Base-by-base conservation (phyloP, 2,329 filamentous ascomycete genomes). In the Cordyceps farinosa region DNA sequence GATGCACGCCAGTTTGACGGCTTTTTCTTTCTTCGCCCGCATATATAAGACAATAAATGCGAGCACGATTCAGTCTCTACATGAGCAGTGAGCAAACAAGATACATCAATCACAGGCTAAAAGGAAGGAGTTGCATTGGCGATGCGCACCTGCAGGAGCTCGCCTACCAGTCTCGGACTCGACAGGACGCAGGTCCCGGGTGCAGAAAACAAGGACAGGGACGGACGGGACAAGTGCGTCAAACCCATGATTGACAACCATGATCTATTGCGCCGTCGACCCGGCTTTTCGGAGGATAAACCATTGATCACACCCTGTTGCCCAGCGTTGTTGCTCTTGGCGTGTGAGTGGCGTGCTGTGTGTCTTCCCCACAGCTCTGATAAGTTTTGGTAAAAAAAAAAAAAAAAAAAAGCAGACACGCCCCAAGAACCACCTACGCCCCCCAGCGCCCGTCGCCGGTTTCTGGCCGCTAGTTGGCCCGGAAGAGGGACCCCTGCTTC, bases 201-300 rank as follows among this genome's bases (percentile, higher is more conserved):
- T 17, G 45, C 38, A 47, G 15, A 34, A 53, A 36, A 36, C 11
- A 52, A 53, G 30, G 17, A 36, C 30, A 53, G 29, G 47, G 27
- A 50, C 47, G 17, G 10, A 5, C 36, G 27, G 51, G 45, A 32
- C 56, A 59, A n/a, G 34, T 13, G 32, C 34, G 27, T n/a, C 27
- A 9, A 42, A 30, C 40, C 27, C 30, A 29, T 32, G 53, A 44
- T 44, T 44, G 22, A 44, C 34, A 44, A 2, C 48, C 47, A 44
- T 42, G 36, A 61, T 61, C 38, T 36, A 44, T 61, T 61, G 11
- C 17, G 57, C n/a, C 29, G 48, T 17, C 32, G 9, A 22, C 38
- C 57, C 57, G 29, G 40, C 30, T 15, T 53, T 47, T 54, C 32
- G 42, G 59, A 54, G 59, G 47, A 50, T 59, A 40, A 60, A 13